Evolutionary conservation across 2,329 filamentous ascomycete genomes (phyloP), one percentile per base, ranked within the genome.

Genomic region (Claviceps sp.): DNA sequence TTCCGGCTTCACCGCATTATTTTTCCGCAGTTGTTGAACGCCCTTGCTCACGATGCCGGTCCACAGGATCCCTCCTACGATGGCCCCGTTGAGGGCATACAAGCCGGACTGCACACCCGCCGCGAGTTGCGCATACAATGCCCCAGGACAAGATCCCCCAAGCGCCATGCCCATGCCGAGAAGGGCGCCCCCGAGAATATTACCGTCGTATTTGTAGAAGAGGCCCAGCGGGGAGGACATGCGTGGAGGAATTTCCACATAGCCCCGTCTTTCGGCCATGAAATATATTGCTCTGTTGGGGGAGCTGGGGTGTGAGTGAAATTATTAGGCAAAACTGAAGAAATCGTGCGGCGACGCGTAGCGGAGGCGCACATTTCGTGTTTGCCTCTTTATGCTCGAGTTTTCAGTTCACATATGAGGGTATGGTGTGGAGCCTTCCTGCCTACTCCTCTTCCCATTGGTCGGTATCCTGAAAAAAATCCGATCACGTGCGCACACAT

Each of bases 141-240:
- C 83, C 0, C 83, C 83, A 0, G 83, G 80, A 53, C 82, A 85
- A 0, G 81, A 76, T 8, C 80, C 81, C 0, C 80, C 76, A 16
- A 85, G 66, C 5, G 78, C 73, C 81, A 86, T 84, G 51, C 83
- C 83, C n/a, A 74, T 62, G 38, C 83, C 82, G 26, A 83, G 72
- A 2, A 85, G 64, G 16, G 71, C 60, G 4, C 82, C 83, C 51
- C 83, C 83, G 56, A 84, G 57, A 46, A 85, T 64, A 61, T 86
- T 86, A 52, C 80, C 82, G 58, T 84, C 81, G 58, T 80, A 80
- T 17, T 64, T 60, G 8, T 68, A 67, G 56, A 80, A 73, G 58
- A 81, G 66, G 50, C 72, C 74, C 26, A 81, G 60, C 5, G 73
- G 69, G 1, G 79, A 75, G 37, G 73, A 73, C 52, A 67, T 64